Evolutionary conservation across 768 basidiomycete genomes (phyloP), one percentile per base, ranked within the genome.

Genomic region (Podaxis mareebaensis): DNA sequence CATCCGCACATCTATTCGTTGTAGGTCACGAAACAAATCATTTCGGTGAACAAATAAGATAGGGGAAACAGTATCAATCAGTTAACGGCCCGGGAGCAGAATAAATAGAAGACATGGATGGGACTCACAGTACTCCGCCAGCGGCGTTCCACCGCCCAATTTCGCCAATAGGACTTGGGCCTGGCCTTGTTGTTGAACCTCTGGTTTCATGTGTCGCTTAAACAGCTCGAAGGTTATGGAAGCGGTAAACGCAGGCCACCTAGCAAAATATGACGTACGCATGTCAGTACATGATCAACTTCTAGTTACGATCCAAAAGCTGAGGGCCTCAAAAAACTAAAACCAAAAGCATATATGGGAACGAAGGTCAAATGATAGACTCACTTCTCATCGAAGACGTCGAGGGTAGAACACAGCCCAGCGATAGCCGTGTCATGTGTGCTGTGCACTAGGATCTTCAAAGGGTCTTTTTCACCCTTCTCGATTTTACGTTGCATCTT

Each of bases 201-300:
- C 26, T 22, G 15, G 26, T n/a, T 36, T 46, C 28, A 39, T 26
- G 28, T 44, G 67, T 40, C 66, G 76, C 78, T 79, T 82, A 77
- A 90, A 92, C 10, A 92, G 80, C 71, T 92, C 91, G 69, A 92
- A 90, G 0, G 88, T 88, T 38, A 92, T 79, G 0, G 86, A 83
- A 1, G 89, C 86, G 0, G 90, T 88, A 73, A 92, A 92, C 3
- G 88, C 82, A 6, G 88, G 89, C 90, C 91, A 92, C 67, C 88
- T 87, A 62, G 11, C 39, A 44, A 12, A 4, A 51, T 15, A n/a
- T 48, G 40, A 38, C 20, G 3, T 33, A 10, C 33, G 10, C 33
- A 33, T 33, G 33, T 55, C 12, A 65, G 53, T 38, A 52, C 42
- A 48, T 8, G 30, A 59, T 36, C n/a, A 44, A 44, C n/a, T 17